Base-by-base conservation (phyloP, 305 asterid genomes). In the Fraxinus latifolia region DNA sequence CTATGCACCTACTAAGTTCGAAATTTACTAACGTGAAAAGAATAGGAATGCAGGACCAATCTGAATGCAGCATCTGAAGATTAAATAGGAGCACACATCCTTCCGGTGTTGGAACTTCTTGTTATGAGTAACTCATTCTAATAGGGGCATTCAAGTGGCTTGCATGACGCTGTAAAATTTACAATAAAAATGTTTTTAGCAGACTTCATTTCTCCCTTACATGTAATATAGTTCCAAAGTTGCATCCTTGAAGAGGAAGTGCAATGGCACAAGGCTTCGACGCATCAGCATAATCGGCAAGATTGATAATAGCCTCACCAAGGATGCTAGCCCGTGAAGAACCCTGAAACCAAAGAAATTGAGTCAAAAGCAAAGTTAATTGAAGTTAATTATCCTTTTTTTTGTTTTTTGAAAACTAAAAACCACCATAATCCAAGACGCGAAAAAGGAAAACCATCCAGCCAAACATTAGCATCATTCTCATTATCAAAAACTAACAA, bases 281-380 rank as follows among this genome's bases (percentile, higher is more conserved):
- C 76, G 95, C 95, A 91, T 96, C 98, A 31, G 94, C 93, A 84
- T 93, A 93, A 79, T 96, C 99, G 39, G 98, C 95, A 85, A 96
- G 98, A 87, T 96, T 92, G 83, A 96, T 87, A 34, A 87, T 89
- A 82, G 96, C 97, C 90, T 96, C 99, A 53, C 99, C 99, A 55
- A 96, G 99, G 82, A 82, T 86, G 87, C 98, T 88, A 77, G 98
- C 86, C 84, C 99, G 95, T 79, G 98, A 96, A 80, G 99, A 87
- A 80, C 99, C 99, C 99, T 96, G 92, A 50, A 58, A 77, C 70
- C 77, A 80, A 79, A 70, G 76, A 81, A 81, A 77, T 79, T 86
- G 71, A 79, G 47, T 33, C 23, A 36, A 76, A 74, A 71, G 74
- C 27, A 74, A 21, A 53, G 14, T 79, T 82, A 76, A 21, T 9